Evolutionary conservation across 176 grass and related monocot genomes (phyloP), one percentile per base, ranked within the genome.

Genomic region (Eragrostis curvula): DNA sequence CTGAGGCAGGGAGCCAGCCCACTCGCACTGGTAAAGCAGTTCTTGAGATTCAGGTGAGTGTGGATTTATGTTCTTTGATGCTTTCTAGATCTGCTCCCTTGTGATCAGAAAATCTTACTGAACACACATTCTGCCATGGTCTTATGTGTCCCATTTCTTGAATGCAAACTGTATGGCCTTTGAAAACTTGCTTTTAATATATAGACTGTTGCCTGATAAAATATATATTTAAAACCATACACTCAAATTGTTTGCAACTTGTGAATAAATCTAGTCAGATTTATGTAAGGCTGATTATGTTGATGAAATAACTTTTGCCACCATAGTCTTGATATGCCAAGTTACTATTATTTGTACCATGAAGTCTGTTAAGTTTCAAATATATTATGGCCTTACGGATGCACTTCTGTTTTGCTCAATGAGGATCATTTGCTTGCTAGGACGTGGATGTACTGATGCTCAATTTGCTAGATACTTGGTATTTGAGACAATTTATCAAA

Each of bases 11-110:
- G 75, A 91, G 91, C 48, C 96, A 96, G 81, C 87, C 93, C 57
- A 96, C 93, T 78, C 96, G 91, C 48, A 99, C 96, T 61, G 96
- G 96, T 44, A 90, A 85, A 88, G 85, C 93, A 72, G 96, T 99
- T 88, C 91, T 96, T 87, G 96, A 96, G 69, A 88, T 99, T 55
- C 96, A 99, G 93, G 94, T 97, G 39, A 2, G 65, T 71, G 64
- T 71, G 15, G 10, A 39, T 74, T 73, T 61, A 15, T 83, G 48
- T 28, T 72, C 53, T 39, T 50, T 65, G 52, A 68, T 50, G n/a
- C 60, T 88, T 79, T 25, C 64, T 81, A 49, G 71, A 74, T 8
- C 73, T 45, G 58, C 7, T 16, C 48, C 67, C 40, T 73, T 79
- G 20, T 79, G 28, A 49, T 84, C 39, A 55, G 11, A 80, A 9